Evolutionary conservation across 1,139 yeast genomes (phyloP).

Genomic region (Barnettozyma hawaiiensis): DNA sequence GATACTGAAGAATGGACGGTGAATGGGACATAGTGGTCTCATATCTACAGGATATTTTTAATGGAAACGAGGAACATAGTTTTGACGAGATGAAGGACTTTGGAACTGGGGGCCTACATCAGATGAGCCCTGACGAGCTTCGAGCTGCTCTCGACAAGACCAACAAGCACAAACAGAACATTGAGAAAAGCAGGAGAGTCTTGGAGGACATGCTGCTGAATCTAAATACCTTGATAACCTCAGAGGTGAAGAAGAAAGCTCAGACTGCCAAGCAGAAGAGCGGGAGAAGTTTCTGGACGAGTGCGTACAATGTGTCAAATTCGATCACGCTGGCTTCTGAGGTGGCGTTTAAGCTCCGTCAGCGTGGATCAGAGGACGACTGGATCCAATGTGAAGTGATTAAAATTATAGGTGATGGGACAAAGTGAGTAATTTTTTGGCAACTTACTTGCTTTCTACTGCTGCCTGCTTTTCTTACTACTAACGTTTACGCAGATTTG

Average conservation of each 20-base stretch:
- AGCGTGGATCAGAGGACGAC: slow-evolving; percentile 67
- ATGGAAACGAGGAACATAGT: slow-evolving; percentile 48
- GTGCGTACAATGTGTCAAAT: slow-evolving; percentile 51
- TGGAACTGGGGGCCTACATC: slow-evolving; percentile 28
- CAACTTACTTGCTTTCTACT: too few species aligned
- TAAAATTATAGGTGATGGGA: slow-evolving; percentile 69
- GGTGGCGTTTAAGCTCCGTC: slow-evolving; percentile 78
- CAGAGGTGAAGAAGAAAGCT: slow-evolving; percentile 21
- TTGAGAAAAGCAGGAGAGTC: slow-evolving; percentile 49
- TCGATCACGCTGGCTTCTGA: slow-evolving; percentile 67
- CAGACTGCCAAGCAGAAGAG: slow-evolving; percentile 24
- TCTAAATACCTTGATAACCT: slow-evolving; percentile 25
- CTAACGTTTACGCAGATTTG: slow-evolving; percentile 38
- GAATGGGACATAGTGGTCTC: slow-evolving; percentile 66
- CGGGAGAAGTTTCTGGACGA: slow-evolving; percentile 34
- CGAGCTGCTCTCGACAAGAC: slow-evolving; percentile 37
- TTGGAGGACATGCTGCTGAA: slow-evolving; percentile 32
- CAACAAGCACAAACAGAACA: slow-evolving; percentile 49
- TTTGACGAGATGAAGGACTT: slow-evolving; percentile 43
- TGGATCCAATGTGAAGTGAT: slow-evolving; percentile 97
- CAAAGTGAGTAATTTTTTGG: slow-evolving; percentile 30
- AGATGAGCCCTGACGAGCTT: slow-evolving; percentile 36
- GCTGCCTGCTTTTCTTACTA: too few species aligned
- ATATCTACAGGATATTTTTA: slow-evolving; percentile 62
- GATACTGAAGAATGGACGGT: slow-evolving; percentile 35